Evolutionary conservation across 2,329 filamentous ascomycete genomes (phyloP).

Genomic region (Simplicillium aogashimaense): DNA sequence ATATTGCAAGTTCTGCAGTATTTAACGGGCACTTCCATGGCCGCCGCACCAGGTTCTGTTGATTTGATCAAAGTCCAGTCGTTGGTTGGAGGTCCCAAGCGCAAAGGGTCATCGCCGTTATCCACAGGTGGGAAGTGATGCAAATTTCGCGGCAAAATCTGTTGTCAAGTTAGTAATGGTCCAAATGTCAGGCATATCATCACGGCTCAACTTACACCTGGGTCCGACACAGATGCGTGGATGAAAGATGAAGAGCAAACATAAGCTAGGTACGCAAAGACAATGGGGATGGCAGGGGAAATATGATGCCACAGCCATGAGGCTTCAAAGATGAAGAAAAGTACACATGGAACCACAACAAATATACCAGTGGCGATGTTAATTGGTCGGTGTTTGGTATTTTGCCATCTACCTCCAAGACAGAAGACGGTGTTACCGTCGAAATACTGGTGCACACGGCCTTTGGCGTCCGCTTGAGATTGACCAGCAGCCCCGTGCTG

Average conservation of each 20-base stretch:
- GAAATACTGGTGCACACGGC: conserved; percentile 86
- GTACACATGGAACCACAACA: conserved; percentile 63
- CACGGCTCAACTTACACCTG: conserved; percentile 58
- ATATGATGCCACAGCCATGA: conserved; percentile 79
- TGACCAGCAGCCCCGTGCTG: conserved; percentile 6
- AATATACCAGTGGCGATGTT: conserved; percentile 79
- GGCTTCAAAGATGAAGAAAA: conserved; percentile 82
- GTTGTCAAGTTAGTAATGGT: conserved; percentile 2
- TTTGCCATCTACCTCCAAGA: conserved; percentile 75
- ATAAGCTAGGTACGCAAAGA: conserved; percentile 87
- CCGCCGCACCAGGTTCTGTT: conserved; percentile 61
- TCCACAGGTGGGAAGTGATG: conserved; percentile 75
- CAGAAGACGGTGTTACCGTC: conserved; percentile 89
- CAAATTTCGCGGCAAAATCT: conserved; percentile 89
- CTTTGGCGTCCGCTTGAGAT: conserved; percentile 14
- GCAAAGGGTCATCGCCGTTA: conserved; percentile 70
- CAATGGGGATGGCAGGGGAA: conserved; percentile 78
- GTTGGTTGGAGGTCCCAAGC: conserved; percentile 74
- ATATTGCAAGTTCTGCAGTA: conserved; percentile 97
- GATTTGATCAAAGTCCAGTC: conserved; percentile 92
- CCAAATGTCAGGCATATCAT: not conserved
- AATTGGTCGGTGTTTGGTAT: conserved; percentile 77
- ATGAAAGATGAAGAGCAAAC: conserved; percentile 88
- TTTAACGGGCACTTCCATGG: conserved; percentile 97
- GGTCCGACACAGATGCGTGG: conserved; percentile 85